Evolutionary conservation across 179 eudicot species (phyloP).

Genomic region (Carnegiea gigantea): DNA sequence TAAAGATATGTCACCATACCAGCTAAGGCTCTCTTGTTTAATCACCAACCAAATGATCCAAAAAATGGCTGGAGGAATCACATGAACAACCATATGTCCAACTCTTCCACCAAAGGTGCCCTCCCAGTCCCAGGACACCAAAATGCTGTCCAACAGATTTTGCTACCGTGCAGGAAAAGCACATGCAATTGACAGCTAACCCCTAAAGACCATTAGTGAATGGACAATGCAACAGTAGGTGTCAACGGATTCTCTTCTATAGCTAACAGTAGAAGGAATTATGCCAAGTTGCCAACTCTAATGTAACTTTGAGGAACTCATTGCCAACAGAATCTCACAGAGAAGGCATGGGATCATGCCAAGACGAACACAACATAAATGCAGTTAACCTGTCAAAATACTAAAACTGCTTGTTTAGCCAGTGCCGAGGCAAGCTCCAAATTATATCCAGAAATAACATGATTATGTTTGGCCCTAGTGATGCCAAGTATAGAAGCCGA

Average conservation of each 20-base stretch:
- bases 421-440: background rate
- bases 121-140: background rate
- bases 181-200: background rate
- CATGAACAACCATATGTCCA: background rate
- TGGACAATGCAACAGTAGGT: background rate
- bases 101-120: background rate
- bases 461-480: background rate
- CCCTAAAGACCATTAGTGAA: background rate
- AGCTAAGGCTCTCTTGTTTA: background rate
- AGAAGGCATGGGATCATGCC: background rate
- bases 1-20: background rate
- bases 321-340: background rate
- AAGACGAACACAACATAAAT: background rate
- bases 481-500: background rate
- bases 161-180: background rate
- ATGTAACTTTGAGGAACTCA: background rate
- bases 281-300: too few species aligned
- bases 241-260: too few species aligned
- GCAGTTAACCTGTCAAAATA: background rate
- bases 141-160: slow-evolving; percentile 3
- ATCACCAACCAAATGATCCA: background rate
- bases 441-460: background rate
- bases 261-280: too few species aligned
- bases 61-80: background rate
- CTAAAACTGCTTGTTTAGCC: background rate